Base-by-base conservation (phyloP, 2,329 filamentous ascomycete genomes). In the Gliomastix tumulicola region DNA sequence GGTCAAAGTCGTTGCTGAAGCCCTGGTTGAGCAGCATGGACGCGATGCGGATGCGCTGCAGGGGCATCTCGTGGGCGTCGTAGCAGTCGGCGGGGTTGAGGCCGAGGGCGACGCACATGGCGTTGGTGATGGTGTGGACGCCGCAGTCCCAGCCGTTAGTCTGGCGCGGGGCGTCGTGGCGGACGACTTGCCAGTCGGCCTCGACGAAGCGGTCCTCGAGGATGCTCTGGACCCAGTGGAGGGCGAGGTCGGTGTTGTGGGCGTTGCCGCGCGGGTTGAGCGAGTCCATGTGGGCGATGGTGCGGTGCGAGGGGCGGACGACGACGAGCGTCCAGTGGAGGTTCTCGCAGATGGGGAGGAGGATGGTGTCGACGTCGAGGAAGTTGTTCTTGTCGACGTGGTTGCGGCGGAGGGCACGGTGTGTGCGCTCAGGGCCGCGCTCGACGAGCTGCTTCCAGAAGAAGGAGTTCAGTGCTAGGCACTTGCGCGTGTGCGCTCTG, bases 51-150 rank as follows among this genome's bases (percentile, higher is more conserved):
- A 69, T 65, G 18, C 80, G 68, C 46, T 83, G 79, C 34, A 68
- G 56, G 3, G 66, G 62, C 67, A 86, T 74, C 37, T 83, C 72
- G 0, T 53, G 44, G 23, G 71, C 58, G 2, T 55, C 47, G 40
- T 83, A 79, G 4, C 54, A 54, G 38, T 63, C 57, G n/a, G 57
- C 54, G 3, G 74, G 72, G 41, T 67, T 68, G 15, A 78, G 45
- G 2, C 74, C 74, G 21, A 78, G 50, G 1, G 71, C 65, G 23
- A 79, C 49, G 38, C 78, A 84, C 33, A 87, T 71, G 13, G 75
- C 79, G 49, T 89, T 90, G 15, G 84, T 75, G 45, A 86, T 77
- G 12, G 81, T 76, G 53, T 87, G 86, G 4, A 88, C 75, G n/a
- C 85, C 85, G 46, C 85, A 89, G 53, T 89, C 85, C 50, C 73